Evolutionary conservation across 768 basidiomycete species (phyloP).

Genomic region (Fibroporia radiculosa): DNA sequence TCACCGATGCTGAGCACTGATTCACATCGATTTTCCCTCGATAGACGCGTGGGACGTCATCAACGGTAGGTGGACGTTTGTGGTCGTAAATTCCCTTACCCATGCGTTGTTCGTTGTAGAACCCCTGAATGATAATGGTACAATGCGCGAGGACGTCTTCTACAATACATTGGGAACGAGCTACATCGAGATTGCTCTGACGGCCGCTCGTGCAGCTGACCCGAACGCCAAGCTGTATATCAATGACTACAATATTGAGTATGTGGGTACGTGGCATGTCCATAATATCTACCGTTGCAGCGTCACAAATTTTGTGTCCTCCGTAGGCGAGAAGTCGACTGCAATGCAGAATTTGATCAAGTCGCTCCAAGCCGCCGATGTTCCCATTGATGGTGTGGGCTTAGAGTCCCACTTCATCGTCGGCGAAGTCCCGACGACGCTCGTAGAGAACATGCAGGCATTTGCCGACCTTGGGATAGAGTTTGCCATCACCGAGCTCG

Average conservation of each 20-base stretch:
- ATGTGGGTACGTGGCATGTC: slow-evolving; percentile 23
- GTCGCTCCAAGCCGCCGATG: slow-evolving; percentile 37
- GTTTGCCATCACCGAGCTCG: slow-evolving; percentile 62
- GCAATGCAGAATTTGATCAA: slow-evolving; percentile 47
- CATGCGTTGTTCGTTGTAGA: slow-evolving; percentile 20
- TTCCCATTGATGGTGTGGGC: slow-evolving; percentile 56
- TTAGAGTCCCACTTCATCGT: slow-evolving; percentile 55
- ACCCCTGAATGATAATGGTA: slow-evolving; percentile 53
- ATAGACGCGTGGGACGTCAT: slow-evolving; percentile 46
- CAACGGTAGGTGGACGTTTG: slow-evolving; percentile 27
- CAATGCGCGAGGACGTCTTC: slow-evolving; percentile 47
- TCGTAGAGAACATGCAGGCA: slow-evolving; percentile 40
- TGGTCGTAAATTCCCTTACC: slow-evolving; percentile 3
- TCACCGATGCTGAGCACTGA: neutral
- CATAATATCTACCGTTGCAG: neutral
- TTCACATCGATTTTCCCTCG: no score
- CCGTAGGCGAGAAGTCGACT: slow-evolving; percentile 43
- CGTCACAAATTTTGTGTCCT: neutral
- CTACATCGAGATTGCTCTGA: slow-evolving; percentile 44
- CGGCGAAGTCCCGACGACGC: slow-evolving; percentile 40
- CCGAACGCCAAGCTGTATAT: slow-evolving; percentile 50
- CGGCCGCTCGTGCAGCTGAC: slow-evolving; percentile 44
- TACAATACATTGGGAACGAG: slow-evolving; percentile 40
- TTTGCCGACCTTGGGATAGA: slow-evolving; percentile 56
- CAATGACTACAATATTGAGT: slow-evolving; percentile 31